Base-by-base conservation (phyloP, 2,329 filamentous ascomycete genomes). In the Colletotrichum sp. region DNA sequence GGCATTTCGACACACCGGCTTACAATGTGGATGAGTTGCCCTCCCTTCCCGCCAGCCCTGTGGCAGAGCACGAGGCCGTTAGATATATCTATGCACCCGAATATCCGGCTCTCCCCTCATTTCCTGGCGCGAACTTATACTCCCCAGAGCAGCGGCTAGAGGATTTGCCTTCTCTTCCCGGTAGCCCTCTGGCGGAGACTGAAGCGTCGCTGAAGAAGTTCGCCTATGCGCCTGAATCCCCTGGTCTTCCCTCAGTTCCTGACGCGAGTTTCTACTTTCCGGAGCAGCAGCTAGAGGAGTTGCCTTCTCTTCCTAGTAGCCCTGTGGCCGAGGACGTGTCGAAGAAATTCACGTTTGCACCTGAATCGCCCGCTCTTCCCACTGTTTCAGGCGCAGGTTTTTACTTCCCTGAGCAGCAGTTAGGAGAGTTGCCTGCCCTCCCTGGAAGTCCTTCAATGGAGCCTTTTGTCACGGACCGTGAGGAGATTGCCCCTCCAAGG, bases 281-380 rank as follows among this genome's bases (percentile, higher is more conserved):
- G 2, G 63, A 69, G 21, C 28, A 57, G 18, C 55, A 73, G 18
- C 18, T 73, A n/a, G 68, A 60, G 9, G 57, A 77, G 15, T 30
- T 78, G 28, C 76, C 74, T 21, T 52, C 65, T 30, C 81, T 75
- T 24, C 73, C 18, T 24, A 66, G 28, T 67, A 77, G 63, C 69
- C 79, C 34, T 32, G 36, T 38, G 36, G 16, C 8, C 36, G 36
- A 18, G 36, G 36, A 18, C 16, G 36, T 16, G 18, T 24, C 16
- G 28, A 8, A 10, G 36, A 15, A 8, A 5, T 18, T n/a, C 38
- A 48, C 18, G 1, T 58, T 58, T 28, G 13, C 26, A 7, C 52
- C 67, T 8, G 67, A 63, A 32, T 71, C 67, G 24, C 67, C 67
- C 26, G 58, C 67, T 26, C 67, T 71, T 26, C 72, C 69, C n/a